A percentile compares a stretch with the other conserved stretches of the same genome.
Evolutionary conservation across 1,139 yeast genomes (phyloP).

Genomic region (Yamadazyma atmosphaerica): DNA sequence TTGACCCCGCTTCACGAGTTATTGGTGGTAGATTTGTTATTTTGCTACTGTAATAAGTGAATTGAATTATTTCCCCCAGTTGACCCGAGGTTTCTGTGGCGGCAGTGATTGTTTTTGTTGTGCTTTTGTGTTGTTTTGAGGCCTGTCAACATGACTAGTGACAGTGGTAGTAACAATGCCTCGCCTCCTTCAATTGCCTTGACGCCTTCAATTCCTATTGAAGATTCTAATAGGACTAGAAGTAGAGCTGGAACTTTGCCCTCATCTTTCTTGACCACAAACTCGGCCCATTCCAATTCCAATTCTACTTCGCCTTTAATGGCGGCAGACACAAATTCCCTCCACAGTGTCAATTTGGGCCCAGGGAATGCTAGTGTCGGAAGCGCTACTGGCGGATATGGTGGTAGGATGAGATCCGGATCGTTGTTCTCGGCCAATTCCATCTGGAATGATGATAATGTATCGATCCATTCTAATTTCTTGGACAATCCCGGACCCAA

Average conservation of each 20-base stretch:
- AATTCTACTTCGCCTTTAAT: conserved; percentile 16
- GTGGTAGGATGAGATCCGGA: conserved; percentile 41
- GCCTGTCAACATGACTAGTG: not conserved
- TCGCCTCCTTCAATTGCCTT: conserved; percentile 37
- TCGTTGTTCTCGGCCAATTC: conserved; percentile 46
- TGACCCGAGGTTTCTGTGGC: not conserved
- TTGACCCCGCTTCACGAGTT: too few relatives aligned
- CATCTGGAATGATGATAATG: conserved; percentile 48
- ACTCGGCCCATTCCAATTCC: conserved; percentile 7
- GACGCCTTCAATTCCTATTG: conserved; percentile 25
- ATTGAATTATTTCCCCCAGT: not conserved
- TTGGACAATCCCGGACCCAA: not conserved
- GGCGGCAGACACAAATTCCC: conserved; percentile 7
- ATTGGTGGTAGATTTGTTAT: not conserved
- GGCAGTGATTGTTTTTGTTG: not conserved
- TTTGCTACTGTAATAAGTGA: too few relatives aligned
- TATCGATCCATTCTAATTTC: not conserved
- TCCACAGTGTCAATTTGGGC: not conserved
- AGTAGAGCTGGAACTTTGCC: conserved; percentile 54
- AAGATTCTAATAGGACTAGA: conserved; percentile 49
- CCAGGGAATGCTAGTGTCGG: conserved; percentile 1
- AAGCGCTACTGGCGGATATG: conserved; percentile 7
- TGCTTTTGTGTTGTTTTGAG: not conserved
- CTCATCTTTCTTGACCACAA: conserved; percentile 16
- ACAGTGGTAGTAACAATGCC: conserved; percentile 17